Base-by-base conservation (phyloP, 2,329 filamentous ascomycete species). In the Cadophora luteo-olivacea region DNA sequence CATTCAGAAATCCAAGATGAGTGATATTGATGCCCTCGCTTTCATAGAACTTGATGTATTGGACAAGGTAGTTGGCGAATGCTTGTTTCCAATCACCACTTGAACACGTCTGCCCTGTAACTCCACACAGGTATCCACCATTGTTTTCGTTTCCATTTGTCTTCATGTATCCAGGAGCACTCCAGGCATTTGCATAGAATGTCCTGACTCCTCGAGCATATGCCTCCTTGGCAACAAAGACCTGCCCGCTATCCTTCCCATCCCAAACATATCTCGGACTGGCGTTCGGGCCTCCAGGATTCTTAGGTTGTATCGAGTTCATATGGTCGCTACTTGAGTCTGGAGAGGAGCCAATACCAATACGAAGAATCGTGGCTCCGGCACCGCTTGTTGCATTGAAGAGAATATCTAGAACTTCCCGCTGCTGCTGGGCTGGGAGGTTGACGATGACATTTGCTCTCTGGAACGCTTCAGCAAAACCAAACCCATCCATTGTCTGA, bases 151-250 rank as follows among this genome's bases (percentile, higher is more conserved):
- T 77, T 2, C 76, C 77, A 65, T 84, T 84, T 6, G 81, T 84
- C 77, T 85, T 85, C 83, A 86, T 85, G 71, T 80, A 85, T 0
- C 82, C 82, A 0, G 83, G 83, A 0, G 84, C 83, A 66, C 80
- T 82, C 83, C 84, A 86, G 0, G 84, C 83, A 75, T 85, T 80
- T 3, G 81, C 82, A 69, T 84, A 83, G 68, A 84, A 80, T 1
- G 78, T 79, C 52, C 78, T 85, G 19, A 84, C 80, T 3, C 81
- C 80, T 66, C 81, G 80, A 14, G 51, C 74, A 38, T 58, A 57
- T 14, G 85, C 85, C 73, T 84, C 78, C 75, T 86, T 80, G 6
- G 82, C 81, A 51, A 88, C 79, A 76, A 81, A 87, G 14, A 87
- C 75, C 77, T 87, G 86, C 5, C 84, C 83, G 19, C 78, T 77